phyloP scores from a whole-genome alignment of 495 filamentous ascomycete genomes.

The Trichoderma virens region DNA sequence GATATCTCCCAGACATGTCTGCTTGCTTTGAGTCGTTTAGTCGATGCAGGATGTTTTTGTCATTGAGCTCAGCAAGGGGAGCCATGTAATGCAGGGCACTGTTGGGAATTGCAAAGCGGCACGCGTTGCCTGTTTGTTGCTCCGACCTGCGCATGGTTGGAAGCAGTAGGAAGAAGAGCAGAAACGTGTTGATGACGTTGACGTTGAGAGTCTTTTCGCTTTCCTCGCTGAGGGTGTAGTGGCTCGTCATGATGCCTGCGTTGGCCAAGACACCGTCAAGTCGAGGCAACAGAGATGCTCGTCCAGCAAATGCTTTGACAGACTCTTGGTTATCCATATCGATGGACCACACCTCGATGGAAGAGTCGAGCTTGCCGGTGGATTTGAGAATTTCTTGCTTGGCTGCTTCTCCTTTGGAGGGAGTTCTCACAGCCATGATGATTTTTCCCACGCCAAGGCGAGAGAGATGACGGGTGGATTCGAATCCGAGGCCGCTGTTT shows the following conservation, averaged over 20 bases:
- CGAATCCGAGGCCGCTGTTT: slow-evolving; percentile 42
- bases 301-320: slow-evolving; percentile 29
- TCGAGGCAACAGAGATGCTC: slow-evolving; percentile 20
- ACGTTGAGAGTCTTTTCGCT: slow-evolving; percentile 30
- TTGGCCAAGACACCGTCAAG: slow-evolving; percentile 40
- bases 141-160: slow-evolving; percentile 23
- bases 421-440: slow-evolving; percentile 39
- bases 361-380: slow-evolving; percentile 6
- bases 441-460: slow-evolving; percentile 30
- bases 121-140: not conserved
- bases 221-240: not conserved
- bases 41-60: slow-evolving; percentile 8
- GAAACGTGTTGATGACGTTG: slow-evolving; percentile 43
- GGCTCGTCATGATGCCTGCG: slow-evolving; percentile 23
- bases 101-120: slow-evolving; percentile 12
- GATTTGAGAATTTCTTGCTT: slow-evolving; percentile 22
- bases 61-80: slow-evolving; percentile 13
- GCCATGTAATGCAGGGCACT: slow-evolving; percentile 15
- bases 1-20: slow-evolving; percentile 25
- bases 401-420: slow-evolving; percentile 34
- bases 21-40: slow-evolving; percentile 14
- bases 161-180: slow-evolving; percentile 38
- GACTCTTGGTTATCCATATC: slow-evolving; percentile 43
- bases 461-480: slow-evolving; percentile 36
- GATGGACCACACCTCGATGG: slow-evolving; percentile 47